A percentile compares a stretch with the other conserved stretches of the same genome.
Conservation (phyloP, 441 rosid species). For the Codiaeum variegatum region DNA sequence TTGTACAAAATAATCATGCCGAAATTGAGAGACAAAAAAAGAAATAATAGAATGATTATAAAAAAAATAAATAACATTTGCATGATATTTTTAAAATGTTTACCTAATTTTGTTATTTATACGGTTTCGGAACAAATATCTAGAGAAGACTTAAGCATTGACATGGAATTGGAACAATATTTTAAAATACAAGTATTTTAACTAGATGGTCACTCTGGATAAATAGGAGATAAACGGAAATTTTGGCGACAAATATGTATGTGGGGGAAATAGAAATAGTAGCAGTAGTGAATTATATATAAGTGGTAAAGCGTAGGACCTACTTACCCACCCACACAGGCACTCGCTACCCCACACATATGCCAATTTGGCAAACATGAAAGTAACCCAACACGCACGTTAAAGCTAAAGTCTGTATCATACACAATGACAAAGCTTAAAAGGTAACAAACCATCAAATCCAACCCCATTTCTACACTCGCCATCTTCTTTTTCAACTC, state of each 20-base stretch:
- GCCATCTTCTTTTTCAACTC: slow-evolving; percentile 14
- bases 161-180: too few species aligned
- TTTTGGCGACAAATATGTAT: neutral
- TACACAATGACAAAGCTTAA: neutral
- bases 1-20: too few species aligned
- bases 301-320: slow-evolving; percentile 24
- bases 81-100: too few species aligned
- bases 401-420: slow-evolving; percentile 24
- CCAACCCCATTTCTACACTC: slow-evolving; percentile 33
- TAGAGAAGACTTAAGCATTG: too few species aligned
- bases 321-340: slow-evolving; percentile 13
- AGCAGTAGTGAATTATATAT: slow-evolving; percentile 2
- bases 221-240: neutral
- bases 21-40: too few species aligned
- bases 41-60: too few species aligned
- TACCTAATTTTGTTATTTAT: too few species aligned
- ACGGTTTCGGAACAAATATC: too few species aligned
- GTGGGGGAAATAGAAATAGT: too few species aligned
- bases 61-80: too few species aligned
- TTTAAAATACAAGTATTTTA: too few species aligned
- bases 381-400: slow-evolving; percentile 48
- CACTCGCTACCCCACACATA: slow-evolving; percentile 25
- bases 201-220: too few species aligned
- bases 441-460: slow-evolving; percentile 40
- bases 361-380: slow-evolving; percentile 43